These are phyloP conservation scores for Fonsecaea multimorphosa DNA, from an alignment of 2,329 filamentous ascomycete species.

Conservation along the genomic window DNA sequence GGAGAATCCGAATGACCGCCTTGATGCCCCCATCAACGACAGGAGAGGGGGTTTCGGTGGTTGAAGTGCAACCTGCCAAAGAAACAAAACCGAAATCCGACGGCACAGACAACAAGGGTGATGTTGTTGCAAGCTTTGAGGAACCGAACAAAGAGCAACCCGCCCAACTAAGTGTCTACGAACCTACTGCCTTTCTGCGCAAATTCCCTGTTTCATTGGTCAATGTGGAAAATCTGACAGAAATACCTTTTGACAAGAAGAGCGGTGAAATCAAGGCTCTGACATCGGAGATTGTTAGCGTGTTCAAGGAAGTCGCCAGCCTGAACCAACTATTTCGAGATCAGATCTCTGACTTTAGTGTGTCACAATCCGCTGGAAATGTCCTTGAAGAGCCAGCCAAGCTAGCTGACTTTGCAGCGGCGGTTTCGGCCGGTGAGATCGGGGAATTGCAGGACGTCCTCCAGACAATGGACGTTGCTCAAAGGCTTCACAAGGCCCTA, in stretches of 20 bases:
- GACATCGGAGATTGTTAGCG: constrained; percentile 97
- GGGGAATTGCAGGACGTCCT: constrained; percentile 91
- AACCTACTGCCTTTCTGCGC: constrained; percentile 87
- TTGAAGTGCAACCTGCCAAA: constrained; percentile 50
- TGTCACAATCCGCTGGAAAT: constrained; percentile 92
- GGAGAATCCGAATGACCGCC: constrained; percentile 86
- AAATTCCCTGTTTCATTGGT: constrained; percentile 93
- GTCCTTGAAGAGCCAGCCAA: constrained; percentile 94
- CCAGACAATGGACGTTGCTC: constrained; percentile 86
- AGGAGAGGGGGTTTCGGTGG: constrained; percentile 45
- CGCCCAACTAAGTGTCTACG: constrained; percentile 68
- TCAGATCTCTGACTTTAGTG: constrained; percentile 95
- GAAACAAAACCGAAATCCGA: constrained; percentile 61
- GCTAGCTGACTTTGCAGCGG: constrained; percentile 94
- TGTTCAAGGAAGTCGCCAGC: constrained; percentile 94
- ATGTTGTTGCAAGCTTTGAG: constrained; percentile 96
- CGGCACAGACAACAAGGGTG: constrained; percentile 76
- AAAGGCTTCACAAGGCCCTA: constrained; percentile 87
- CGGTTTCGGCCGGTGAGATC: constrained; percentile 92
- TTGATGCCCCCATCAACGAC: constrained; percentile 69
- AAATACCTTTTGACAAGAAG: constrained; percentile 89
- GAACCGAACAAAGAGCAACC: constrained; percentile 71
- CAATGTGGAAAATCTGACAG: constrained; percentile 89
- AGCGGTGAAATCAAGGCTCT: constrained; percentile 87
- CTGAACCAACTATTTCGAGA: constrained; percentile 96